Conservation (phyloP, 192 early-diverging fungal genomes). For the Gamsiella multidivaricata region DNA sequence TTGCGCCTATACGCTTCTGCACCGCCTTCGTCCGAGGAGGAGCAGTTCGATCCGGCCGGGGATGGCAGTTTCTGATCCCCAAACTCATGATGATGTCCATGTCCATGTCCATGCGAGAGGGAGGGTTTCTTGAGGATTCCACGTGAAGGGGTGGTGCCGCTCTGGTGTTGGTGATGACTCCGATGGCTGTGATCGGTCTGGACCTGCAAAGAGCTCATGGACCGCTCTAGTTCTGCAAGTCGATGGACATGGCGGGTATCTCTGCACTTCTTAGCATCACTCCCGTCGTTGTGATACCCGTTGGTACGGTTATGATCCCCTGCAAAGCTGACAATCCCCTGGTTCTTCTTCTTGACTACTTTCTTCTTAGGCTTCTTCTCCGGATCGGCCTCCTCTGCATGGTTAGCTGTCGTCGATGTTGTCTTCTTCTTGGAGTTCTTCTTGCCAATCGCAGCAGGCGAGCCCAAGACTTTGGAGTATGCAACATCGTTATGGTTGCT, state of each 20-base stretch:
- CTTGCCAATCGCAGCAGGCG: constrained; percentile 25
- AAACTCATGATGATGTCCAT: background rate
- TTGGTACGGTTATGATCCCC: background rate
- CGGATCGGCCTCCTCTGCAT: background rate
- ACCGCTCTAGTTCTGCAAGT: constrained; percentile 27
- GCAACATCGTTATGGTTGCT: background rate
- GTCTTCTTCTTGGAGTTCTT: constrained; percentile 36
- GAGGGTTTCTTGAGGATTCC: constrained; percentile 17
- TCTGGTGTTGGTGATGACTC: background rate
- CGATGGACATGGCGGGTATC: constrained; percentile 38
- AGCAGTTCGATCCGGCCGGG: constrained; percentile 4
- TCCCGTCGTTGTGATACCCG: constrained; percentile 2
- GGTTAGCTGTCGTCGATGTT: background rate
- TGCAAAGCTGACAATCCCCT: constrained; percentile 22
- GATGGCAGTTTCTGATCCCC: background rate
- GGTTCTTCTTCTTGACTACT: constrained; percentile 25
- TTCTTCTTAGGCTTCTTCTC: constrained; percentile 43
- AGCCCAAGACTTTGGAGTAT: constrained; percentile 8
- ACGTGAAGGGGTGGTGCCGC: background rate
- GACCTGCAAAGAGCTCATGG: constrained; percentile 14
- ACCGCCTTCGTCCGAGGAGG: constrained; percentile 15
- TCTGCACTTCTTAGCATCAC: constrained; percentile 8
- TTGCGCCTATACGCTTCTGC: constrained; percentile 59
- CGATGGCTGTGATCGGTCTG: background rate
- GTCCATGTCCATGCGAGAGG: background rate